Conservation (phyloP, 179 eudicot genomes). For the Camellia oleifera region DNA sequence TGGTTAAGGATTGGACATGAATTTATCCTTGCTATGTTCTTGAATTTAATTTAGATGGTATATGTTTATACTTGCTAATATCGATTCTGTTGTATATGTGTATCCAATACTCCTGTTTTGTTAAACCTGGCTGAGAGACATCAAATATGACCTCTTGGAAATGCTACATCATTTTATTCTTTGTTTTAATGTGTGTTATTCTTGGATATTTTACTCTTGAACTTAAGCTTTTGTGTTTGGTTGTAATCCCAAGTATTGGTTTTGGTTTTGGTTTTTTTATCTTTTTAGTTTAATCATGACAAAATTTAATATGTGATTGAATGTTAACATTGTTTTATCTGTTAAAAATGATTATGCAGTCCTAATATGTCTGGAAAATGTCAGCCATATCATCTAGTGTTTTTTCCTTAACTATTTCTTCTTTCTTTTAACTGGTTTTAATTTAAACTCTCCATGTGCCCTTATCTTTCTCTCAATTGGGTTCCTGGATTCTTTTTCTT, state of each 20-base stretch:
- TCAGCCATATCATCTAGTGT: neutral
- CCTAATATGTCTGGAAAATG: neutral
- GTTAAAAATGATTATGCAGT: neutral
- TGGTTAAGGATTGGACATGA: neutral
- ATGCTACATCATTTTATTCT: neutral
- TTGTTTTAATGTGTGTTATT: neutral
- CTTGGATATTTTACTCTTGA: neutral
- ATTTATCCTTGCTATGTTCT: neutral
- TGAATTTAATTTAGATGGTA: neutral
- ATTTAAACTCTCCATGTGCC: too few relatives aligned
- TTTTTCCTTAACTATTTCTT: too few relatives aligned
- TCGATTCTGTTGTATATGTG: neutral
- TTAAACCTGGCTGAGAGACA: neutral
- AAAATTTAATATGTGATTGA: neutral
- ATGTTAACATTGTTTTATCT: neutral
- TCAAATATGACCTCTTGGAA: neutral
- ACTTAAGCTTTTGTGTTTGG: neutral
- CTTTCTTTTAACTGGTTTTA: neutral
- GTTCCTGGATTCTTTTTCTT: neutral
- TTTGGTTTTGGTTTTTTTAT: neutral
- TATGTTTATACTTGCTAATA: neutral
- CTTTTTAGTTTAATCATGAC: neutral
- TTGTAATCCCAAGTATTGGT: neutral
- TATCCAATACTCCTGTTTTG: neutral
- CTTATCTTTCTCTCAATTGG: too few relatives aligned